Base-by-base conservation (phyloP, 148 eudicot genomes). In the Vaccinium myrtillus region DNA sequence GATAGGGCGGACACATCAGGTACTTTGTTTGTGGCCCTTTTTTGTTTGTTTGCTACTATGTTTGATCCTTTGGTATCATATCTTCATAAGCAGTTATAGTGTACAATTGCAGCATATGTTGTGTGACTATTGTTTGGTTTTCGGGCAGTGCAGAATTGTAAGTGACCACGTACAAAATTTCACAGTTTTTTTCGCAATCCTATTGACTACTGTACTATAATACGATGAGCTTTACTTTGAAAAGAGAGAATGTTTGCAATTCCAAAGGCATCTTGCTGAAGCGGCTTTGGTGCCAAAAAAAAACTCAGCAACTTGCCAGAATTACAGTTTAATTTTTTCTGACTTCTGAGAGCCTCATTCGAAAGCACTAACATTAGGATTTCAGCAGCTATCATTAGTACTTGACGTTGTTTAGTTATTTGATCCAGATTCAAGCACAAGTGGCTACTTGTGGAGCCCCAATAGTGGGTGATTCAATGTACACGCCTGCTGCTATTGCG, bases 1-100 rank as follows among this genome's bases (percentile, higher is more conserved):
- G 90, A 97, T 98, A 14, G 99, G 99, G 51, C 93, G 94, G 54
- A 97, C 98, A 65, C 99, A 97, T 88, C 99, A 97, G 99, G 99
- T 97, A 91, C 39, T 58, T 8, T 11, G 50, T 25, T 30, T 67
- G 39, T 25, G 61, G 71, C 55, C 77, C 39, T 53, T 48, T 76
- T 48, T 80, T 78, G 36, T 50, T 63, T 78, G 32, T 78, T 82
- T 85, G 4, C 25, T 69, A 15, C 32, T 69, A 9, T 30, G 30
- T 30, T 30, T 30, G 30, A 30, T 30, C 30, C 30, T 30, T 30
- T 30, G 30, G 30, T 30, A 30, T 0, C 30, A 1, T 67, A 23
- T 0, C 36, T 25, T 12, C 25, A 16, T 32, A 69, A 65, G 58
- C 23, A 23, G 48, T 25, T n/a, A 46, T 6, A 48, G 53, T 15